These are phyloP conservation scores for Lathyrus sativus DNA, from an alignment of 306 rosid genomes.

Conservation along the genomic window DNA sequence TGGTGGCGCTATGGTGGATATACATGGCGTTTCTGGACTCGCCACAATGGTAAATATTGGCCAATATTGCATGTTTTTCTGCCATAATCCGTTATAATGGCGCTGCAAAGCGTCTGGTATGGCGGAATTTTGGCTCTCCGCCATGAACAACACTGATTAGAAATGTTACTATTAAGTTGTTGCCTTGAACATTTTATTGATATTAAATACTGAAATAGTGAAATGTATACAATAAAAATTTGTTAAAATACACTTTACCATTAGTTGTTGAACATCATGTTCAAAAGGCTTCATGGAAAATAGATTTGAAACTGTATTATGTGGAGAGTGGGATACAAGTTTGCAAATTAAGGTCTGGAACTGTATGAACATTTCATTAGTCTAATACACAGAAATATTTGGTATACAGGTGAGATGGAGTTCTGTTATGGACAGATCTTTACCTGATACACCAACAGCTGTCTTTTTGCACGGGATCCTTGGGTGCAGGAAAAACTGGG, in stretches of 20 bases:
- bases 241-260: neutral
- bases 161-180: neutral
- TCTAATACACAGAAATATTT: slow-evolving; percentile 28
- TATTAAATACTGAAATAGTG: slow-evolving; percentile 16
- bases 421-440: slow-evolving; percentile 61
- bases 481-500: slow-evolving; percentile 96
- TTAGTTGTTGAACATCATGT: slow-evolving; percentile 14
- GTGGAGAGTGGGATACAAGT: slow-evolving; percentile 13
- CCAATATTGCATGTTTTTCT: too few relatives aligned
- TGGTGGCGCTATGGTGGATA: too few relatives aligned
- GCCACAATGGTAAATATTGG: too few relatives aligned
- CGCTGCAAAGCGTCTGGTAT: too few relatives aligned
- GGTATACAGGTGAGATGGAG: slow-evolving; percentile 82
- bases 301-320: neutral
- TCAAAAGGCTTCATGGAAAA: slow-evolving; percentile 8
- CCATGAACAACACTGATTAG: neutral
- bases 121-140: too few relatives aligned
- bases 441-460: slow-evolving; percentile 89
- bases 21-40: too few relatives aligned
- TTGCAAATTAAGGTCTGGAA: slow-evolving; percentile 11
- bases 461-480: slow-evolving; percentile 90
- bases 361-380: slow-evolving; percentile 26
- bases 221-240: neutral
- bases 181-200: slow-evolving; percentile 9
- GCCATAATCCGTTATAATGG: too few relatives aligned